Conservation (phyloP, 2,329 filamentous ascomycete genomes). For the Ascocoryne sarcoides region DNA sequence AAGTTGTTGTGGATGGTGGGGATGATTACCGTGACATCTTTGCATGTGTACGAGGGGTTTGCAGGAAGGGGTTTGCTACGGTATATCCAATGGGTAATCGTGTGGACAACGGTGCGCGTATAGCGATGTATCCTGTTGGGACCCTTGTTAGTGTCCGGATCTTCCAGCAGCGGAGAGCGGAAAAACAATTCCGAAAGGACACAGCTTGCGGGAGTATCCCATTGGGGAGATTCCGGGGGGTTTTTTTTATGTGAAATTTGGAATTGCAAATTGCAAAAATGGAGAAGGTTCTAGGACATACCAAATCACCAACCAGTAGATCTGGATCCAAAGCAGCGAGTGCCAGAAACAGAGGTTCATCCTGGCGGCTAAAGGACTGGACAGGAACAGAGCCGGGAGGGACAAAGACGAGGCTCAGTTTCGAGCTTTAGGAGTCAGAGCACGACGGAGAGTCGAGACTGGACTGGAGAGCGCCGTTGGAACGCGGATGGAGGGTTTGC, state of each 20-base stretch:
- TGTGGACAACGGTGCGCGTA: conserved; percentile 74
- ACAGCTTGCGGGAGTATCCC: not conserved
- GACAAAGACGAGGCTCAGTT: no score
- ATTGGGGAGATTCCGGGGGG: no score
- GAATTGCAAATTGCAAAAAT: not conserved
- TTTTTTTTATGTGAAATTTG: no score
- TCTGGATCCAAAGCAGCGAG: not conserved
- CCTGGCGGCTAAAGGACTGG: not conserved
- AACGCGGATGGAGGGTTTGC: not conserved
- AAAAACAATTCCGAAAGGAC: no score
- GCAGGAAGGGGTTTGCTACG: conserved; percentile 74
- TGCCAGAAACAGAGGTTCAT: not conserved
- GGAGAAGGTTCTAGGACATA: not conserved
- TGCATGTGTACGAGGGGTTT: conserved; percentile 57
- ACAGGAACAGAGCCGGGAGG: not conserved
- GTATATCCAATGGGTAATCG: conserved; percentile 78
- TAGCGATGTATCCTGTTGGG: conserved; percentile 75
- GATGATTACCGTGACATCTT: conserved; percentile 89
- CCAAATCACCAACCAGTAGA: not conserved
- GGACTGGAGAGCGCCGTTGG: not conserved
- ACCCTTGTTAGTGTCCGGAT: conserved; percentile 1
- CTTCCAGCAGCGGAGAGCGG: not conserved
- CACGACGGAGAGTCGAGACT: not conserved
- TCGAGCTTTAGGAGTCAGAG: no score
- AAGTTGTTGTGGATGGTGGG: conserved; percentile 85